Percentiles rank a stretch among this genome's conserved stretches.
Evolutionary conservation across 2,329 filamentous ascomycete species (phyloP).

Genomic region (Verticillium zaregamsianum): DNA sequence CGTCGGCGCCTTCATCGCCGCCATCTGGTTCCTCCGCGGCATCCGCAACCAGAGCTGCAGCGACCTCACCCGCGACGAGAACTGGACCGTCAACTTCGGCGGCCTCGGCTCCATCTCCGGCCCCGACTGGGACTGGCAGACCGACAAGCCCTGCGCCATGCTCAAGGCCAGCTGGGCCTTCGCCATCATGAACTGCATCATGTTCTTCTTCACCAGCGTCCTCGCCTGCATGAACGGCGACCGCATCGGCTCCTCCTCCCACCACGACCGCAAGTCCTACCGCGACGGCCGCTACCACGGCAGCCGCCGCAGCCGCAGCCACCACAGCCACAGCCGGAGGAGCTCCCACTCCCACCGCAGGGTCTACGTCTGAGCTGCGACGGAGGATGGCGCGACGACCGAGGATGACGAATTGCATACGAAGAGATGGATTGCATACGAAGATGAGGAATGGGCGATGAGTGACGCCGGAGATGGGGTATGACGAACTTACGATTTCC

Average conservation of each 20-base stretch:
- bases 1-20: conserved; percentile 60
- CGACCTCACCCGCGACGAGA: conserved; percentile 42
- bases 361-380: background rate
- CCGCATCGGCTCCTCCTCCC: conserved; percentile 28
- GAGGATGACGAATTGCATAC: background rate
- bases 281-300: conserved; percentile 26
- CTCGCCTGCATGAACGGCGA: conserved; percentile 60
- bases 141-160: conserved; percentile 82
- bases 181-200: conserved; percentile 80
- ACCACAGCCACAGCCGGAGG: conserved; percentile 32
- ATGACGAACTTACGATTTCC: background rate
- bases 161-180: conserved; percentile 87
- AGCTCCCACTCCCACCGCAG: conserved; percentile 15
- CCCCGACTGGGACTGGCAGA: conserved; percentile 45
- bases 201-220: conserved; percentile 74
- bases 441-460: background rate
- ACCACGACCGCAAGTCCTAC: conserved; percentile 41
- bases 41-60: conserved; percentile 65
- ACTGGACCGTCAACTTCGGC: conserved; percentile 57
- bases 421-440: background rate
- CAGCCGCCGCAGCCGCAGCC: conserved; percentile 17
- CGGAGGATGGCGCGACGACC: background rate
- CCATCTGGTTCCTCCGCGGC: conserved; percentile 54
- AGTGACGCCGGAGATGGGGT: background rate
- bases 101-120: conserved; percentile 53